phyloP scores from a whole-genome alignment of 305 asterid species.

The Fraxinus sp. region DNA sequence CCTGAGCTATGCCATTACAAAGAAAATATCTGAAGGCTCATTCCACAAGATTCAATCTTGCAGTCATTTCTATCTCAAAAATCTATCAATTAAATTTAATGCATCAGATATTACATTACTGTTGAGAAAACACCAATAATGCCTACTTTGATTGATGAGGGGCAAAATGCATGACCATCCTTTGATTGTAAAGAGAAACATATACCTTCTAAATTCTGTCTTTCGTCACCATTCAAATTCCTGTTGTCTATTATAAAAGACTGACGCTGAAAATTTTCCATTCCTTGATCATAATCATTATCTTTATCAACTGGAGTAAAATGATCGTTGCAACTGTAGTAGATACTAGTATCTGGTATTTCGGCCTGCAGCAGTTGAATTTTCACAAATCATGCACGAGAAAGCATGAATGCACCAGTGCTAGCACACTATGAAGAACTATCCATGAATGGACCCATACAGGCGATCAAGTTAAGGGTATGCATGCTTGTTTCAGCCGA shows the following conservation, averaged over 20 bases:
- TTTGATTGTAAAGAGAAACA: not conserved
- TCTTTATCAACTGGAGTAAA: slow-evolving; percentile 43
- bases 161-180: not conserved
- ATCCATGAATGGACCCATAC: not conserved
- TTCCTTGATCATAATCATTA: slow-evolving; percentile 35
- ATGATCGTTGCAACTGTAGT: slow-evolving; percentile 65
- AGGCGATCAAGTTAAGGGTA: not conserved
- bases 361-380: slow-evolving; percentile 46
- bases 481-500: not conserved
- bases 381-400: slow-evolving; percentile 13
- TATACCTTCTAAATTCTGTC: slow-evolving; percentile 47
- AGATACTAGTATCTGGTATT: slow-evolving; percentile 56
- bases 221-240: slow-evolving; percentile 27
- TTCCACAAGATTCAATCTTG: slow-evolving; percentile 6
- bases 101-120: not conserved
- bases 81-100: not conserved
- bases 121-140: not conserved
- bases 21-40: not conserved
- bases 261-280: slow-evolving; percentile 12
- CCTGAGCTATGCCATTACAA: not conserved
- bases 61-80: not conserved
- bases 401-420: slow-evolving; percentile 9
- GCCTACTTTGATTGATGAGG: not conserved
- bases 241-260: slow-evolving; percentile 28
- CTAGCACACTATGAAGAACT: not conserved